phyloP scores from a whole-genome alignment of 2,329 filamentous ascomycete species.

The Colletotrichum spinosum region DNA sequence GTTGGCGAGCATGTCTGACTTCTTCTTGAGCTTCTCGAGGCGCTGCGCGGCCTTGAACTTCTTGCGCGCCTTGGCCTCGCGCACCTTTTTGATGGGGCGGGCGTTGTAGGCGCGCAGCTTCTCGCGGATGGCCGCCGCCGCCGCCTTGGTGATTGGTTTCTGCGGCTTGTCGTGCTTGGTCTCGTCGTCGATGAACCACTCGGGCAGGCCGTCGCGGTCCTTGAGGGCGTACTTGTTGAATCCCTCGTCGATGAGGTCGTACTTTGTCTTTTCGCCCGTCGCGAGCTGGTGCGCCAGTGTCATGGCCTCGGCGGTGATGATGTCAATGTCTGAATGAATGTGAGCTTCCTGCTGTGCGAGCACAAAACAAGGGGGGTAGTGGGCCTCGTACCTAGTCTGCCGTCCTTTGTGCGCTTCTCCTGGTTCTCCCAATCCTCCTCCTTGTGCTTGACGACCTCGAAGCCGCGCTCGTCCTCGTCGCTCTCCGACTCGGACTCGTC shows the following conservation, averaged over 20 bases:
- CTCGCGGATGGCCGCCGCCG: conserved; percentile 91
- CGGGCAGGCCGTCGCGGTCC: conserved; percentile 89
- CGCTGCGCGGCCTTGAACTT: conserved; percentile 93
- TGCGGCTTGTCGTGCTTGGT: conserved; percentile 82
- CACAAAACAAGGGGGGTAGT: background rate
- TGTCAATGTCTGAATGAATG: conserved; percentile 81
- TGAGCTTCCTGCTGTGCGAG: conserved; percentile 37
- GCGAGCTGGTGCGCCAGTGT: conserved; percentile 93
- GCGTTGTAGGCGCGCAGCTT: conserved; percentile 94
- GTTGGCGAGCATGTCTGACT: conserved; percentile 88
- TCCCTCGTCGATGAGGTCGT: conserved; percentile 87
- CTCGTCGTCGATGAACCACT: conserved; percentile 99
- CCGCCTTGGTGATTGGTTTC: conserved; percentile 92
- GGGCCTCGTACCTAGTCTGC: conserved; percentile 64
- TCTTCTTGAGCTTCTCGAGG: conserved; percentile 96
- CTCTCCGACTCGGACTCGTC: conserved; percentile 46
- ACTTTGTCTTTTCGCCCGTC: conserved; percentile 81
- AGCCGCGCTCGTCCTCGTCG: conserved; percentile 59
- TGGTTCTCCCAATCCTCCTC: conserved; percentile 76
- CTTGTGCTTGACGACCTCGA: conserved; percentile 71
- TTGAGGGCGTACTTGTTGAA: conserved; percentile 96
- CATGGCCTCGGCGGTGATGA: conserved; percentile 99
- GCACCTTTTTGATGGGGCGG: conserved; percentile 98
- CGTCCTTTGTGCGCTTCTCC: conserved; percentile 71
- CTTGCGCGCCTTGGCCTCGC: conserved; percentile 95